These are phyloP conservation scores for Tephrocybe sp. DNA, from an alignment of 768 basidiomycete genomes.

Conservation along the genomic window DNA sequence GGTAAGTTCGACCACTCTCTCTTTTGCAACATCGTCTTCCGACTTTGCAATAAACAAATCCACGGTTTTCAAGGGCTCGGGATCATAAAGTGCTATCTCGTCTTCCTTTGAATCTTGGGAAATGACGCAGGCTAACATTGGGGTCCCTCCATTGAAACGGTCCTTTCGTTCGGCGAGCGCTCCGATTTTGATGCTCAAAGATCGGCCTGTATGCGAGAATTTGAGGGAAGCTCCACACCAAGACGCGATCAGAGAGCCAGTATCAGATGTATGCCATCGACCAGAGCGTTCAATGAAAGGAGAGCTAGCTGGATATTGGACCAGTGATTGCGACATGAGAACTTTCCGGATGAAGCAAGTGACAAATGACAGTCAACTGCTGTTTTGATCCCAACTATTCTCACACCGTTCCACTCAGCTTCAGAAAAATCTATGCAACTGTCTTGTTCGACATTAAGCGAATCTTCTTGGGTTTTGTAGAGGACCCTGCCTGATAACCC, in stretches of 20 bases:
- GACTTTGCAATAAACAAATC: not conserved
- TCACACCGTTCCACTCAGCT: too few relatives aligned
- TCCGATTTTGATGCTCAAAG: conserved; percentile 6
- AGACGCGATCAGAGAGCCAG: conserved; percentile 1
- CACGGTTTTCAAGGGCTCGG: conserved; percentile 4
- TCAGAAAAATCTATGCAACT: too few relatives aligned
- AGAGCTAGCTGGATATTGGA: not conserved
- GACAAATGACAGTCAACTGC: too few relatives aligned
- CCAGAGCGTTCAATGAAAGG: conserved; percentile 4
- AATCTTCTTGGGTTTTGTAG: too few relatives aligned
- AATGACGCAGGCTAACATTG: conserved; percentile 10
- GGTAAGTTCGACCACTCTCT: conserved; percentile 5
- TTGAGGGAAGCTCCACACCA: conserved; percentile 10
- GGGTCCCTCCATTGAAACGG: conserved; percentile 12
- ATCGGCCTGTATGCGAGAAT: conserved; percentile 5
- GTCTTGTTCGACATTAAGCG: too few relatives aligned
- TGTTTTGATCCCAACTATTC: too few relatives aligned
- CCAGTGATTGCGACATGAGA: not conserved
- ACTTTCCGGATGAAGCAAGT: not conserved
- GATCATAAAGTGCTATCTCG: not conserved
- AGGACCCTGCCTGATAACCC: too few relatives aligned
- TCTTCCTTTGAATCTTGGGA: not conserved
- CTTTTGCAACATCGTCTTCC: not conserved
- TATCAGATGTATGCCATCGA: conserved; percentile 1
- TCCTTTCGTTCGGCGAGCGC: conserved; percentile 7